Evolutionary conservation across 345 rosid genomes (phyloP).

Genomic region (Aquilaria yunnanensis): DNA sequence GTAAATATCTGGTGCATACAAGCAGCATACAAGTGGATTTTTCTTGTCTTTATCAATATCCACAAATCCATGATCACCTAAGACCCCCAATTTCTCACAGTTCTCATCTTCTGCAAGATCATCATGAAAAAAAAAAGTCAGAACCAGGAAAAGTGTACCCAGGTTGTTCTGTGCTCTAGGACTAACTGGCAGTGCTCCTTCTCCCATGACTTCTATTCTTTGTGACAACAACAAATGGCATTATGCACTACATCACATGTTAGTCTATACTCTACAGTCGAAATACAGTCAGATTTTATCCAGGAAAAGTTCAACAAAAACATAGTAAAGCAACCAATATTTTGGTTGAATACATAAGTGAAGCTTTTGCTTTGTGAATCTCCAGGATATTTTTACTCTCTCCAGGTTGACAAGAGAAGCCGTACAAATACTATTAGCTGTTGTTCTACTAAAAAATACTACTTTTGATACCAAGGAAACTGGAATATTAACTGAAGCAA

Average conservation of each 20-base stretch:
- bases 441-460: too few species aligned
- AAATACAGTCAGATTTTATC: too few species aligned
- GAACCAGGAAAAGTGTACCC: conserved; percentile 4
- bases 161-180: neutral
- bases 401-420: too few species aligned
- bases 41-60: conserved; percentile 67
- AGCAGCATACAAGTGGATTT: conserved; percentile 70
- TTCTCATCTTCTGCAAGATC: conserved; percentile 38
- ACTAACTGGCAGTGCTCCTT: conserved; percentile 1
- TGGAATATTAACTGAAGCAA: too few species aligned
- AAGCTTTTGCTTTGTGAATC: too few species aligned
- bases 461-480: too few species aligned
- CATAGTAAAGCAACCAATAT: too few species aligned
- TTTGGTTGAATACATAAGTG: too few species aligned
- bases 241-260: neutral
- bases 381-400: too few species aligned
- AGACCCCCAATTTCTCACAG: conserved; percentile 23
- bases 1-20: conserved; percentile 73
- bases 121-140: conserved; percentile 11
- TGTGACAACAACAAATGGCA: conserved; percentile 3
- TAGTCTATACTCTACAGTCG: too few species aligned
- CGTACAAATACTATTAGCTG: too few species aligned
- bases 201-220: neutral
- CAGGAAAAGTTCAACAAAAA: neutral
- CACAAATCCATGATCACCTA: conserved; percentile 29